Base-by-base conservation (phyloP, 495 filamentous ascomycete species). In the Hypoxylon intermedium region DNA sequence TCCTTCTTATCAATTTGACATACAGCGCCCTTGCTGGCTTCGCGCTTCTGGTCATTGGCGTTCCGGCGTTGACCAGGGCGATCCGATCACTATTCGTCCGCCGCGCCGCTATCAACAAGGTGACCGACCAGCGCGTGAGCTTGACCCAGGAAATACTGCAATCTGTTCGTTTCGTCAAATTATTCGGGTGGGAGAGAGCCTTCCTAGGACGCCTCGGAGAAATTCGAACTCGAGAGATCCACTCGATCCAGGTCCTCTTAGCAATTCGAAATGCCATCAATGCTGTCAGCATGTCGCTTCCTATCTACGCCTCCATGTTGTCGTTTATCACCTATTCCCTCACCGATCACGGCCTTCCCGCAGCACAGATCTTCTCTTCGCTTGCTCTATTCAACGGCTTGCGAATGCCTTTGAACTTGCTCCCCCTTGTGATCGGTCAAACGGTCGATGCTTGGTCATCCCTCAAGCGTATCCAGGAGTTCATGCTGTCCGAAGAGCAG, bases 81-180 rank as follows among this genome's bases (percentile, higher is more conserved):
- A 87, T 97, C 56, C 84, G 85, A 49, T 77, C 74, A 38, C 78
- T 98, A 12, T 88, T 96, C 66, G 73, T 60, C 5, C 83, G 89
- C 20, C 83, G 93, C 65, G 82, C 82, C 64, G 79, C 72, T 28
- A 96, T 97, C 77, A 97, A 96, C 77, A 91, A 91, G 67, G 83
- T 96, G 56, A 97, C 93, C 5, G 93, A 98, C 72, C 88, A 91
- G 72, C 82, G 93, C 36, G 92, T 98, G 5, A 87, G 88, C 41
- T 77, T 98, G 30, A 97, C 92, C 0, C 93, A 97, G 68, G 93
- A 98, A 67, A 95, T 98, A 28, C 71, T 98, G 16, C 88, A 92
- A 56, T 89, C 89, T 1, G 93, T 97, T 40, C 83, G 92, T 13
- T 97, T 98, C 65, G 92, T 98, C 71, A 98, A 98, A 72, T 96